These are phyloP conservation scores for Helotiales sp. DNA, from an alignment of 2,329 filamentous ascomycete species.

Conservation along the genomic window DNA sequence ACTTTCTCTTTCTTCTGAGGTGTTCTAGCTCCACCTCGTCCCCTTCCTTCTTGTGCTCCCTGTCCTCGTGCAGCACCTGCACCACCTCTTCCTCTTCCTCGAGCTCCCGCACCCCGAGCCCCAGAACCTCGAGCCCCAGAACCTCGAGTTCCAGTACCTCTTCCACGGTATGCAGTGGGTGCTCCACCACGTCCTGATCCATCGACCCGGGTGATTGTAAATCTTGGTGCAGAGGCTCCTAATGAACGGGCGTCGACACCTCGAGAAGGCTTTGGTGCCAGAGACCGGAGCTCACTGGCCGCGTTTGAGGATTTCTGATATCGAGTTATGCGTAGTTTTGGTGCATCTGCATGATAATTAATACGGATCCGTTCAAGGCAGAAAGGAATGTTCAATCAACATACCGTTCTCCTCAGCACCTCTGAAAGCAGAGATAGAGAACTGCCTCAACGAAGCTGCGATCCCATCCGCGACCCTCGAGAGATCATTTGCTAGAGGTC, in stretches of 20 bases:
- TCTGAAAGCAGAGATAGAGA: slow-evolving; percentile 31
- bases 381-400: background rate
- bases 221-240: slow-evolving; percentile 30
- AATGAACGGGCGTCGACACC: slow-evolving; percentile 36
- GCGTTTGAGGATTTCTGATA: slow-evolving; percentile 26
- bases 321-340: slow-evolving; percentile 13
- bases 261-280: slow-evolving; percentile 24
- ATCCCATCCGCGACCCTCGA: slow-evolving; percentile 34
- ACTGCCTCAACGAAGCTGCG: slow-evolving; percentile 33
- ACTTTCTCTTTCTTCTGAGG: slow-evolving; percentile 36
- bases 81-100: slow-evolving; percentile 40
- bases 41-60: slow-evolving; percentile 21
- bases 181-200: slow-evolving; percentile 11
- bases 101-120: slow-evolving; percentile 34
- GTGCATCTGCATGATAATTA: slow-evolving; percentile 11
- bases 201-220: slow-evolving; percentile 24
- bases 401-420: slow-evolving; percentile 21
- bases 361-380: background rate
- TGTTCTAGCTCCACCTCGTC: slow-evolving; percentile 4
- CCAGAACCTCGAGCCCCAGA: slow-evolving; percentile 40
- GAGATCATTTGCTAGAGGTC: slow-evolving; percentile 31
- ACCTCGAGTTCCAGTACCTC: slow-evolving; percentile 21
- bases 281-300: slow-evolving; percentile 29
- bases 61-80: background rate
- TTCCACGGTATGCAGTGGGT: slow-evolving; percentile 8